Percentiles rank a stretch among this genome's conserved stretches.
phyloP scores from a whole-genome alignment of 1,284 basidiomycete species.

The Kwoniella shivajii region DNA sequence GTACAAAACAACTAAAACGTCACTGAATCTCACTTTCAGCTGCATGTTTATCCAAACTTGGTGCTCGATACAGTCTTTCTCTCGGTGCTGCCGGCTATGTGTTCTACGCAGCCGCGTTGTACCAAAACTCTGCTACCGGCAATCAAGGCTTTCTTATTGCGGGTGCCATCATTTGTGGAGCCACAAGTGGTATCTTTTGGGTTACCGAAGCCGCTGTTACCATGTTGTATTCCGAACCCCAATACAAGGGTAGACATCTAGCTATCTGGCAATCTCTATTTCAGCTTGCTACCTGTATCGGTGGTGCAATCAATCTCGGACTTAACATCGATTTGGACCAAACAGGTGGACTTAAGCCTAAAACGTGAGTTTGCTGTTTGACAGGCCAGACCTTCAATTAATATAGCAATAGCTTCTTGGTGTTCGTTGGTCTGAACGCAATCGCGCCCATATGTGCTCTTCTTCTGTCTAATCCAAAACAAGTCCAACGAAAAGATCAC shows the following conservation, averaged over 20 bases:
- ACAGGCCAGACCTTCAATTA: not conserved
- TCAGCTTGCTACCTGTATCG: conserved; percentile 43
- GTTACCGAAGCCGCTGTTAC: conserved; percentile 34
- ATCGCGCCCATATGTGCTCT: conserved; percentile 43
- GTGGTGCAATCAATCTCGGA: conserved; percentile 50
- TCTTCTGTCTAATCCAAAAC: conserved; percentile 40
- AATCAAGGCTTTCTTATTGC: conserved; percentile 49
- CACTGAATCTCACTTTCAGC: not conserved
- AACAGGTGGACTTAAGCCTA: conserved; percentile 38
- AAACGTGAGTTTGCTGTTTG: not conserved
- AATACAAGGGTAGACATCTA: conserved; percentile 42
- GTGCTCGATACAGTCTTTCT: conserved; percentile 39
- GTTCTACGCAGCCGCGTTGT: conserved; percentile 47
- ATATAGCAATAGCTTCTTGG: conserved; percentile 32
- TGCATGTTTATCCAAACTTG: conserved; percentile 28
- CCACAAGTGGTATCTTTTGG: conserved; percentile 48
- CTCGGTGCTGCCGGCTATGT: conserved; percentile 43
- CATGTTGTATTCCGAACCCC: conserved; percentile 38
- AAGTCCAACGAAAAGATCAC: conserved; percentile 49
- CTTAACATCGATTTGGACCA: conserved; percentile 42
- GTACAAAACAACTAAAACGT: not conserved
- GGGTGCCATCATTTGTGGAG: conserved; percentile 51
- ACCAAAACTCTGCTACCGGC: conserved; percentile 25
- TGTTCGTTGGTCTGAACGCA: conserved; percentile 51
- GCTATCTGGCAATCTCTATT: conserved; percentile 49